Conservation (phyloP, 495 filamentous ascomycete species). For the Annulohypoxylon bovei region DNA sequence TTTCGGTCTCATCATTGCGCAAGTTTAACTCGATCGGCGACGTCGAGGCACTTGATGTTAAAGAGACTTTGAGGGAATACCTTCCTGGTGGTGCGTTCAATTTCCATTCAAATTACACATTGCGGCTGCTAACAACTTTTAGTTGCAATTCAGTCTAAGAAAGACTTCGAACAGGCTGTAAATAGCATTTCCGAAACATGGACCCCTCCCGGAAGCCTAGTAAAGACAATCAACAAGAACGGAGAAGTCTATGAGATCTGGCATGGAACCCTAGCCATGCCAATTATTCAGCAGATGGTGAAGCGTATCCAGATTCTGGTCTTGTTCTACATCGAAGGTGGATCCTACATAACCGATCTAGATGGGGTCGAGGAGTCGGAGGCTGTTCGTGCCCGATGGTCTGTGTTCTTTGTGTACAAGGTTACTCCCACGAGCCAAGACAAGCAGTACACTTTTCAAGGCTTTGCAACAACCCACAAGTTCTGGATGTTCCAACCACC, state of each 20-base stretch:
- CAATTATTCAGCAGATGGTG: conserved; percentile 69
- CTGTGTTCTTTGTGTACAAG: conserved; percentile 83
- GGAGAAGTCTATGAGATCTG: conserved; percentile 62
- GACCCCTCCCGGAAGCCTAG: conserved; percentile 63
- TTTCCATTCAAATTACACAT: background rate
- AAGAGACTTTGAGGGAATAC: conserved; percentile 70
- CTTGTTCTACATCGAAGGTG: conserved; percentile 93
- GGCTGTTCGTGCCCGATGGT: conserved; percentile 83
- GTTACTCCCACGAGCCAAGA: conserved; percentile 57
- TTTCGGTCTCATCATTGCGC: conserved; percentile 75
- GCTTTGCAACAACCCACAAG: conserved; percentile 90
- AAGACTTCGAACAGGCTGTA: conserved; percentile 68
- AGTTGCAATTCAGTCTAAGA: conserved; percentile 71
- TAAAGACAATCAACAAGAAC: conserved; percentile 50
- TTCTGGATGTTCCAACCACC: conserved; percentile 70
- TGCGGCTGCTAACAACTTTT: conserved; percentile 32
- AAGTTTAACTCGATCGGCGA: conserved; percentile 80
- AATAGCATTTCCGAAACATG: conserved; percentile 66
- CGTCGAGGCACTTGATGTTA: conserved; percentile 72
- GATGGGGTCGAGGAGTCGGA: conserved; percentile 76
- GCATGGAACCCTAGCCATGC: conserved; percentile 60
- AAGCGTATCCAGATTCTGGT: conserved; percentile 83
- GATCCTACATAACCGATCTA: conserved; percentile 70
- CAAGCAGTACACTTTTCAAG: conserved; percentile 75
- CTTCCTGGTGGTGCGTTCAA: conserved; percentile 68